Evolutionary conservation across 768 basidiomycete species (phyloP).

Genomic region (Sporobolomyces roseus): DNA sequence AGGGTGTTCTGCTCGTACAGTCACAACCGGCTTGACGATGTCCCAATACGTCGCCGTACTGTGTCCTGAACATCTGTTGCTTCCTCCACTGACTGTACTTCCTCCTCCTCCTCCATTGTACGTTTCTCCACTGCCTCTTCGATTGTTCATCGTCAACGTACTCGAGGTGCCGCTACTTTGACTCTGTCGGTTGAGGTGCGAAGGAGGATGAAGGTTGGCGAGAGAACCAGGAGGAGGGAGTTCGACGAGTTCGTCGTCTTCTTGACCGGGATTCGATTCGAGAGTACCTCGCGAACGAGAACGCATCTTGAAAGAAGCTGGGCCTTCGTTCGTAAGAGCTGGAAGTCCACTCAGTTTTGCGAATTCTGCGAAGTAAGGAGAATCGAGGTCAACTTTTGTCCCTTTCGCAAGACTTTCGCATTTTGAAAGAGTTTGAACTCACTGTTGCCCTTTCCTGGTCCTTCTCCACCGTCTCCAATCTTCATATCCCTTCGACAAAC

Average conservation of each 20-base stretch:
- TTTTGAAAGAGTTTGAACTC: conserved; percentile 38
- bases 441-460: conserved; percentile 70
- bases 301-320: conserved; percentile 48
- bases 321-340: conserved; percentile 48
- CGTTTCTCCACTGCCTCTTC: conserved; percentile 27
- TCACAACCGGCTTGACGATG: conserved; percentile 86
- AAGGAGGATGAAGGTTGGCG: conserved; percentile 46
- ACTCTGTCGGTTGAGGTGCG: neutral
- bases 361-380: conserved; percentile 61
- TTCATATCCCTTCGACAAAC: conserved; percentile 97
- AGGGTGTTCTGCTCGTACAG: conserved; percentile 86
- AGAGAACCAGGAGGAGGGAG: conserved; percentile 46
- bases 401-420: neutral
- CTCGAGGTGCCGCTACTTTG: conserved; percentile 8
- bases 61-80: no score
- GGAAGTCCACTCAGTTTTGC: conserved; percentile 90
- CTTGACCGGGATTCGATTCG: conserved; percentile 56
- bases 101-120: conserved; percentile 25
- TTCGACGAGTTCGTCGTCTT: conserved; percentile 79
- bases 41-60: conserved; percentile 53
- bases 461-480: conserved; percentile 77
- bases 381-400: conserved; percentile 48
- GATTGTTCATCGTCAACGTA: neutral
- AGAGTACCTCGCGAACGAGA: conserved; percentile 43
- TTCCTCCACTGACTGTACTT: conserved; percentile 50